A percentile compares a stretch with the other conserved stretches of the same genome.
Conservation (phyloP, 1,284 basidiomycete species). For the Nidula niveotomentosa region DNA sequence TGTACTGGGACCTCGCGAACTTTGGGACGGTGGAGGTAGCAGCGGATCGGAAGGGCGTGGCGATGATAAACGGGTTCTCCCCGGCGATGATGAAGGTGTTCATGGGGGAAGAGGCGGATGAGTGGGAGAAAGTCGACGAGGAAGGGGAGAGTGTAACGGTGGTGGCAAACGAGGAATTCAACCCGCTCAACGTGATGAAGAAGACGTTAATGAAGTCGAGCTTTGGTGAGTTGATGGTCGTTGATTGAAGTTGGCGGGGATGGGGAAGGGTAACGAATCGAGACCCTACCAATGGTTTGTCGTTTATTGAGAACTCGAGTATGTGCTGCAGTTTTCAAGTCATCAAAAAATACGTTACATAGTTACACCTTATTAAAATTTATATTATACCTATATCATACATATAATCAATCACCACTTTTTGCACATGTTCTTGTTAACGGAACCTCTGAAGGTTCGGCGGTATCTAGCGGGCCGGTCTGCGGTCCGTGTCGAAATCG, state of each 20-base stretch:
- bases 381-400: too few species aligned
- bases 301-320: too few species aligned
- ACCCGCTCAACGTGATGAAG: conserved; percentile 52
- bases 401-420: too few species aligned
- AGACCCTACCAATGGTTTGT: too few species aligned
- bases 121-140: conserved; percentile 30
- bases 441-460: too few species aligned
- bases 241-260: conserved; percentile 32
- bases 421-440: too few species aligned
- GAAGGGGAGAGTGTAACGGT: conserved; percentile 27
- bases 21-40: conserved; percentile 41
- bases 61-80: conserved; percentile 69
- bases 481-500: too few species aligned
- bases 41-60: conserved; percentile 48
- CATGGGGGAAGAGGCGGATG: conserved; percentile 48
- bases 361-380: too few species aligned
- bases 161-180: conserved; percentile 35
- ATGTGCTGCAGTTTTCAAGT: too few species aligned
- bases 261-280: too few species aligned
- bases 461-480: too few species aligned
- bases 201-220: conserved; percentile 49
- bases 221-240: conserved; percentile 48
- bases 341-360: too few species aligned
- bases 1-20: conserved; percentile 54
- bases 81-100: conserved; percentile 71